Conservation (phyloP, 1,284 basidiomycete species). For the Sporisorium graminicola region DNA sequence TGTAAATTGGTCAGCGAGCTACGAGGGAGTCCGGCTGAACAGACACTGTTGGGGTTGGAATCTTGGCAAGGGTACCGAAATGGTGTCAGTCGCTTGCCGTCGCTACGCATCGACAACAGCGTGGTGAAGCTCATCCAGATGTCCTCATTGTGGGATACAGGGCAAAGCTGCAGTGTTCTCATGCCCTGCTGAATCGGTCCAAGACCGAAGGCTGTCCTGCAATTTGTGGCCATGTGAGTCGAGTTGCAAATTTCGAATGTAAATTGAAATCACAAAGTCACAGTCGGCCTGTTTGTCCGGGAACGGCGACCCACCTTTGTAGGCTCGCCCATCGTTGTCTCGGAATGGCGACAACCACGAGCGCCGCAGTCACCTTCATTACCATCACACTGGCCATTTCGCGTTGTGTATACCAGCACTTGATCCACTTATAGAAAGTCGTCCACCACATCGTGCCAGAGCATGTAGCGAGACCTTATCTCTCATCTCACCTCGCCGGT, state of each 20-base stretch:
- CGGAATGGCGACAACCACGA: background rate
- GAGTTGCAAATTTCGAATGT: background rate
- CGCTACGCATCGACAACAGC: slow-evolving; percentile 1
- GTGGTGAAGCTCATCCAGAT: background rate
- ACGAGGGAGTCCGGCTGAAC: too few species aligned
- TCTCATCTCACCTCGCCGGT: background rate
- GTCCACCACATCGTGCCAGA: slow-evolving; percentile 3
- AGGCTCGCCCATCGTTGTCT: background rate
- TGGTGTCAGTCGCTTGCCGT: background rate
- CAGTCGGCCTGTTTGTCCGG: background rate
- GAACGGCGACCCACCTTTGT: background rate
- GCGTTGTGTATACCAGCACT: background rate
- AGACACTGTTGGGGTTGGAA: background rate
- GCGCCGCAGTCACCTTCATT: background rate
- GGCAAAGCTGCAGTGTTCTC: background rate
- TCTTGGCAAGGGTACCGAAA: background rate
- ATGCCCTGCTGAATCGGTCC: background rate
- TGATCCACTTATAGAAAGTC: background rate
- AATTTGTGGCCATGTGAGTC: too few species aligned
- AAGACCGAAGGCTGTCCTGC: too few species aligned
- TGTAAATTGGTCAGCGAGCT: background rate
- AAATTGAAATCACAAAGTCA: background rate
- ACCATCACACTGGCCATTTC: background rate
- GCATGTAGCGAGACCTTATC: background rate
- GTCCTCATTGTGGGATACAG: background rate